Conservation (phyloP, 2,329 filamentous ascomycete species). For the Metarhizium humberi region DNA sequence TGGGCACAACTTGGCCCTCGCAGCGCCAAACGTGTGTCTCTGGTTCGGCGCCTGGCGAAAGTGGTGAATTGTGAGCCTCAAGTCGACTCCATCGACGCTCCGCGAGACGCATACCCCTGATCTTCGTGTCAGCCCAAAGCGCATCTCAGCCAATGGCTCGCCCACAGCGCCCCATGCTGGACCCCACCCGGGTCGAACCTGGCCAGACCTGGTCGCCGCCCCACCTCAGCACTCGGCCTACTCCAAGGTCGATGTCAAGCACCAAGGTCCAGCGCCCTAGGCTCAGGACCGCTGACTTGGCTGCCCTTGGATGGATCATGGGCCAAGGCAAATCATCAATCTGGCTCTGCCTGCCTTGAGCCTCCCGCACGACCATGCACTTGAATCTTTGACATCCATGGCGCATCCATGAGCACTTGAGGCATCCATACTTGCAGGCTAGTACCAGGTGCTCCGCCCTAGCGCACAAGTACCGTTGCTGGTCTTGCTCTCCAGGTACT, state of each 20-base stretch:
- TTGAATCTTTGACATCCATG: neutral
- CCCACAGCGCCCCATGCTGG: conserved; percentile 6
- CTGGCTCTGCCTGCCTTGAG: conserved; percentile 3
- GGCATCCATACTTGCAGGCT: neutral
- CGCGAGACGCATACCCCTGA: conserved; percentile 2
- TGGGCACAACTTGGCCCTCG: neutral
- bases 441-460: neutral
- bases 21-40: neutral
- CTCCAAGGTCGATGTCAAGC: conserved; percentile 7
- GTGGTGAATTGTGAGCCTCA: neutral
- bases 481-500: neutral
- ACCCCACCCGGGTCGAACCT: conserved; percentile 5
- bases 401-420: neutral
- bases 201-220: conserved; percentile 10
- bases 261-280: neutral
- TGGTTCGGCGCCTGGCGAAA: neutral
- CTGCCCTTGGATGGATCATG: conserved; percentile 10
- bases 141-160: neutral
- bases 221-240: conserved; percentile 9
- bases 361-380: conserved; percentile 6
- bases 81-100: conserved; percentile 2
- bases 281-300: conserved; percentile 6
- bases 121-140: conserved; percentile 4
- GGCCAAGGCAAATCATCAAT: conserved; percentile 6
- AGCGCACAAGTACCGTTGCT: neutral